Evolutionary conservation across 1,284 basidiomycete species (phyloP).

Genomic region (Amylostereum chailletii): DNA sequence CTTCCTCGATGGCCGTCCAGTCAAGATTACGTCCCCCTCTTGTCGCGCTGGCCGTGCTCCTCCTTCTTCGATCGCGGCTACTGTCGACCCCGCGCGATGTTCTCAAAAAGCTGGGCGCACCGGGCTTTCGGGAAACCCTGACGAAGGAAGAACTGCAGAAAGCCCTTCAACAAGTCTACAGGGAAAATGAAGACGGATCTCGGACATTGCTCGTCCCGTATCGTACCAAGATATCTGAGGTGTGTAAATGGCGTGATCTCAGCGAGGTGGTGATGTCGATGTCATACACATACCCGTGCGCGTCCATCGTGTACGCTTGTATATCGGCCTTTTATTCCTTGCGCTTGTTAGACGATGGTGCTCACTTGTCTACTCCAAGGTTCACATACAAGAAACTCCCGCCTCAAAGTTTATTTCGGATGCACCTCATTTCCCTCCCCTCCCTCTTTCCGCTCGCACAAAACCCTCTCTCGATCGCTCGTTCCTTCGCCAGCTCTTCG

Average conservation of each 20-base stretch:
- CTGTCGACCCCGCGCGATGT: conserved; percentile 24
- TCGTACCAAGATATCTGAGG: conserved; percentile 52
- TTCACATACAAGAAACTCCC: conserved; percentile 31
- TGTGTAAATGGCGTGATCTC: conserved; percentile 16
- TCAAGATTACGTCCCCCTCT: conserved; percentile 3
- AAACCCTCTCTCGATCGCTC: conserved; percentile 72
- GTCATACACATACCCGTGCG: too few species aligned
- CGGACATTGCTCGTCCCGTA: conserved; percentile 65
- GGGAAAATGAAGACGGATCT: conserved; percentile 44
- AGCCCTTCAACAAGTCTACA: conserved; percentile 49
- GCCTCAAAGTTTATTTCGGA: conserved; percentile 35
- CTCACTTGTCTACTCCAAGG: conserved; percentile 15
- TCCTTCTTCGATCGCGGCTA: conserved; percentile 40
- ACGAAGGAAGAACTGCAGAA: conserved; percentile 35
- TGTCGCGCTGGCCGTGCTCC: conserved; percentile 16
- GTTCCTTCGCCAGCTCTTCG: conserved; percentile 73
- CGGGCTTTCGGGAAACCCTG: conserved; percentile 18
- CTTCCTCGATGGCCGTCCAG: neutral
- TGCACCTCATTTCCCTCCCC: conserved; percentile 44
- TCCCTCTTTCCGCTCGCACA: conserved; percentile 28
- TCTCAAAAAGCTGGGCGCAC: conserved; percentile 15
- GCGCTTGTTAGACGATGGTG: too few species aligned
- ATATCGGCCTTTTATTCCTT: too few species aligned
- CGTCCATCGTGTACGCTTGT: too few species aligned
- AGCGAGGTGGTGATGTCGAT: too few species aligned